Base-by-base conservation (phyloP, 768 basidiomycete species). In the Boletus huronensis region DNA sequence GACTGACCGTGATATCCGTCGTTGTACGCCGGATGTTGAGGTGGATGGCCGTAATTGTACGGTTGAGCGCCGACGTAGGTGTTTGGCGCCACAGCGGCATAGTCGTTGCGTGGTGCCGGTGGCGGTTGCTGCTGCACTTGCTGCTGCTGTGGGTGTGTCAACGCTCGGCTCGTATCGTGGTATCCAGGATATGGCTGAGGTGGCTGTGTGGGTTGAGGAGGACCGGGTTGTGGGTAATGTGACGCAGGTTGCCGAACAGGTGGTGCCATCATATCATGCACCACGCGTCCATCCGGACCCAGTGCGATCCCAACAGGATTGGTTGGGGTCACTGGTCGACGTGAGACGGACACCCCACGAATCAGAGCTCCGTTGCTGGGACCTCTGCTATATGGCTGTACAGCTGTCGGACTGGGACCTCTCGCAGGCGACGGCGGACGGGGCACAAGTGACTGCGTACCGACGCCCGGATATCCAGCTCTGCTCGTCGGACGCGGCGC, bases 241-340 rank as follows among this genome's bases (percentile, higher is more conserved):
- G 16, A 6, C 4, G 43, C 5, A 5, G 54, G 29, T 13, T 53
- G 60, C 2, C 56, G 61, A 1, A 32, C 34, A 0, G 63, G 53
- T 70, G 75, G 57, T 80, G 81, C 59, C 83, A 93, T 84, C 38
- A 82, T 79, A 70, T 96, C 94, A 56, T 87, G 83, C 34, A 87
- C 75, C 6, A 96, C 94, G 14, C 85, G 79, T 8, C 93, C 94
- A 54, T 76, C 82, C 0, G 87, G 84, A 58, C 92, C 93, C 3
- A 96, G 75, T 3, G 83, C 80, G 55, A 96, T 95, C 3, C 94
- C 93, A 4, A 91, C 78, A n/a, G 77, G 77, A 54, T 88, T 91
- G 29, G 87, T 87, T 53, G 87, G 90, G 14, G 86, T 77, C n/a
- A 85, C 77, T 1, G 87, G 80, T 38, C 74, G 71, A 28, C 63